Base-by-base conservation (phyloP, 2,329 filamentous ascomycete species). In the Penicillium brasilianum region DNA sequence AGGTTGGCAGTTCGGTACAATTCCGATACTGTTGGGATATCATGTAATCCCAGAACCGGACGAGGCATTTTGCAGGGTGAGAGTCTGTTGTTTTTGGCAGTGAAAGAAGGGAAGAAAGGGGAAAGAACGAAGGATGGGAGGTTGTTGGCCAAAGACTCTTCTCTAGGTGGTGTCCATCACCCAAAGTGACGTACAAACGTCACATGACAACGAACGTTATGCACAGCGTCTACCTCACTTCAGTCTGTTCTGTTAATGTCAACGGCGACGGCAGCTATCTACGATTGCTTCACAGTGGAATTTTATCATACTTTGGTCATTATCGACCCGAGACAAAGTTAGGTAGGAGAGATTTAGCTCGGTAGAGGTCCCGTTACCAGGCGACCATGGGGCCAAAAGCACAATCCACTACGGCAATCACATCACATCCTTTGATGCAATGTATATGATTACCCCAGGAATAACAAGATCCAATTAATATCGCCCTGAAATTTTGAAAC, bases 1-100 rank as follows among this genome's bases (percentile, higher is more conserved):
- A 91, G 80, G 63, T 81, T 80, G 60, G 81, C 79, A 18, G 81
- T 75, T 68, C 84, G 83, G 81, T 94, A 95, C 62, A 94, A 86
- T 46, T 85, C 77, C 39, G 82, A 81, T n/a, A 80, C 61, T 18
- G 77, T 76, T 20, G 78, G 77, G 41, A 81, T 78, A 41, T 79
- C 74, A 22, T 69, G 63, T 14, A 77, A 55, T 10, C 71, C 58
- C 8, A 72, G 61, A 52, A 69, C 49, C 1, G 57, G n/a, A 9
- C 46, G 44, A 16, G 66, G 53, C 71, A 74, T 72, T 13, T 25
- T 68, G 34, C 11, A 20, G 18, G 11, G 39, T 20, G 18, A 43
- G 39, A 10, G 11, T 18, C 11, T 20, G 16, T 20, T 20, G 16
- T 14, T 13, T 14, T 54, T 25, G 28, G 43, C 53, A 53, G 41